phyloP scores from a whole-genome alignment of 2,329 filamentous ascomycete species.

The Colletotrichum musae region DNA sequence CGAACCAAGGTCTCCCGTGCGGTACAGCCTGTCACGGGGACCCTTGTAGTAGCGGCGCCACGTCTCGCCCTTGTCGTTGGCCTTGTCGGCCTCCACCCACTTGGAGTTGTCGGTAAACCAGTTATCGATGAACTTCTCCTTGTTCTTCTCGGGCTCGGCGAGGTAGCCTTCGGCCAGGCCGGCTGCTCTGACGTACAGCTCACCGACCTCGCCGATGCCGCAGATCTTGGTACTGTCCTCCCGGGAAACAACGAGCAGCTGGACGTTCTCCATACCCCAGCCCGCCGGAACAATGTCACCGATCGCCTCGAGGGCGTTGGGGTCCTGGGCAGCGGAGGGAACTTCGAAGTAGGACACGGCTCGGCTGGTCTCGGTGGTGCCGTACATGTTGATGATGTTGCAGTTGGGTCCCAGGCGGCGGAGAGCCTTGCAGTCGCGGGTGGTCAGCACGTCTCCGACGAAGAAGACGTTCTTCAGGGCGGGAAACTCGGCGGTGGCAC shows the following conservation, averaged over 20 bases:
- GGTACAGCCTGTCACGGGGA: constrained; percentile 87
- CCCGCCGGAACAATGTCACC: constrained; percentile 84
- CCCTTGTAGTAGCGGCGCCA: constrained; percentile 87
- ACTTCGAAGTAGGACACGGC: constrained; percentile 83
- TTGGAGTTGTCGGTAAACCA: constrained; percentile 72
- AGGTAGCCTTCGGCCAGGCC: constrained; percentile 79
- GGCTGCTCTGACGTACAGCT: constrained; percentile 85
- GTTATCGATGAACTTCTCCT: constrained; percentile 84
- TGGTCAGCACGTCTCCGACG: constrained; percentile 92
- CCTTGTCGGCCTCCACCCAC: constrained; percentile 2
- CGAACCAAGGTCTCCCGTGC: constrained; percentile 87
- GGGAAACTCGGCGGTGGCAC: constrained; percentile 83
- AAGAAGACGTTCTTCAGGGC: constrained; percentile 87
- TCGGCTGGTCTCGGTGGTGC: constrained; percentile 78
- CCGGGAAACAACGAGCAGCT: constrained; percentile 86
- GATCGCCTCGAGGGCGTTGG: constrained; percentile 61
- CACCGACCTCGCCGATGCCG: constrained; percentile 84
- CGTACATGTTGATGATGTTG: constrained; percentile 88
- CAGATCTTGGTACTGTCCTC: constrained; percentile 76
- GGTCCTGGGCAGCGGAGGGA: constrained; percentile 74
- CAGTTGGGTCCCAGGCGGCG: constrained; percentile 82
- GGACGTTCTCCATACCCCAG: constrained; percentile 89
- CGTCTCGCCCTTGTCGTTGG: constrained; percentile 64
- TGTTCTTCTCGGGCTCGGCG: constrained; percentile 58
- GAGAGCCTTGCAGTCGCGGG: constrained; percentile 83